phyloP scores from a whole-genome alignment of 2,329 filamentous ascomycete genomes.

The Talaromyces sp. region DNA sequence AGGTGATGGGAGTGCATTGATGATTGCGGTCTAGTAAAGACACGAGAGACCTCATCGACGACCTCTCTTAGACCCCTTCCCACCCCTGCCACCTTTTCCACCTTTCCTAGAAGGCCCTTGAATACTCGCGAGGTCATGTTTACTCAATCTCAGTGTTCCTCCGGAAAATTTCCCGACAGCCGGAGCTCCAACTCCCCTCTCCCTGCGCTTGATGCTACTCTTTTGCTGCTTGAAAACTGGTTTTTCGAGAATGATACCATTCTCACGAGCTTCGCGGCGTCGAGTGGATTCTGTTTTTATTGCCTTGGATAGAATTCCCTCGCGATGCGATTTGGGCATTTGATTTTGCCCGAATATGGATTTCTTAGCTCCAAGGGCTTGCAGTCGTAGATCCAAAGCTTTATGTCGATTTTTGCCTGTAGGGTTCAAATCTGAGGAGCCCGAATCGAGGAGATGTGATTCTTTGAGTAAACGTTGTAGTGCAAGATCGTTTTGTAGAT shows the following conservation, averaged over 20 bases:
- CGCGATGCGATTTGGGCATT: conserved; percentile 84
- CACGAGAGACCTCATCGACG: conserved; percentile 23
- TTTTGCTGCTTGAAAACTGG: conserved; percentile 34
- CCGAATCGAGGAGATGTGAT: conserved; percentile 75
- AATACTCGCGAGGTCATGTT: conserved; percentile 70
- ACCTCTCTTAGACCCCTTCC: conserved; percentile 31
- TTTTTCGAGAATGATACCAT: conserved; percentile 80
- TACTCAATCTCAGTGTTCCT: conserved; percentile 73
- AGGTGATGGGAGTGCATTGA: not conserved
- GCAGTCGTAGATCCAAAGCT: conserved; percentile 78
- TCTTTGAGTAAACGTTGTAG: conserved; percentile 87
- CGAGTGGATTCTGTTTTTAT: conserved; percentile 64
- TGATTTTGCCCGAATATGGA: conserved; percentile 70
- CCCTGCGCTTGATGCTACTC: conserved; percentile 45
- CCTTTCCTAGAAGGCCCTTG: conserved; percentile 49
- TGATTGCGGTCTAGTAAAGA: not conserved
- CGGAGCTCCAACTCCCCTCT: conserved; percentile 67
- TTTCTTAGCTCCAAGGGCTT: conserved; percentile 71
- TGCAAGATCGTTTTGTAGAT: conserved; percentile 87
- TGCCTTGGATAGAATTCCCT: conserved; percentile 73
- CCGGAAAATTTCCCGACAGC: conserved; percentile 75
- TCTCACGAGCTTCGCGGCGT: conserved; percentile 77
- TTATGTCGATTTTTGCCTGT: conserved; percentile 72
- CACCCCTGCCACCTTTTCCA: conserved; percentile 24
- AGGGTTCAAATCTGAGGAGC: conserved; percentile 51